These are phyloP conservation scores for Cicer chorassanicum DNA, from an alignment of 306 rosid species.

Conservation along the genomic window DNA sequence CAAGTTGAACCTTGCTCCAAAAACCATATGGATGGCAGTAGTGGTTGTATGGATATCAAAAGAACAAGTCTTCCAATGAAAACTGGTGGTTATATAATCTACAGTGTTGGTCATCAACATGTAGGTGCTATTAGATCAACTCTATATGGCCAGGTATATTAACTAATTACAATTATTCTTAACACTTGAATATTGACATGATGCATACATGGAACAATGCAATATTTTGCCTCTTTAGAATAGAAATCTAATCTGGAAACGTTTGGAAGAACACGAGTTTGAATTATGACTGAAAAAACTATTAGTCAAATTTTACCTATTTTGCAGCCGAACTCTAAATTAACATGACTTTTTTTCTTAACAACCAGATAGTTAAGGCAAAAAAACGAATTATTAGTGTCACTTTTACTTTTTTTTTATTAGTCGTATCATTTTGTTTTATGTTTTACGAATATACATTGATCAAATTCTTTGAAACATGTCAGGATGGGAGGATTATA, in stretches of 20 bases:
- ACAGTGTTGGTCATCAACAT: constrained; percentile 80
- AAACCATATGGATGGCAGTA: constrained; percentile 25
- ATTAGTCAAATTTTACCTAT: no score
- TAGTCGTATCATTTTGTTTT: no score
- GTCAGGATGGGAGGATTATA: constrained; percentile 69
- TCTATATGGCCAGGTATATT: constrained; percentile 60
- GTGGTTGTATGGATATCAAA: constrained; percentile 48
- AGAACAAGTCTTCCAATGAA: constrained; percentile 49
- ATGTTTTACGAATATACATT: no score
- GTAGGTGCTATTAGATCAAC: constrained; percentile 60
- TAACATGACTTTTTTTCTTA: no score
- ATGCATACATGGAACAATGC: no score
- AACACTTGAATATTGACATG: not conserved
- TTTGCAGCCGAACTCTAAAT: no score
- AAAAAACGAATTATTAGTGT: no score
- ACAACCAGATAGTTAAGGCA: no score
- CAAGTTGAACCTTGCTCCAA: constrained; percentile 56
- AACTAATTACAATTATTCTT: not conserved
- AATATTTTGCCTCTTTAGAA: not conserved
- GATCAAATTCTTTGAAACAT: no score
- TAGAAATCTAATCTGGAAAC: not conserved
- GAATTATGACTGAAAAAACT: no score
- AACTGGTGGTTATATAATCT: constrained; percentile 63
- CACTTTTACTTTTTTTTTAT: not conserved
- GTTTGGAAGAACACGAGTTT: no score